Percentiles rank a stretch among this genome's conserved stretches.
phyloP scores from a whole-genome alignment of 805 yeast genomes.

The Lipomyces orientalis region DNA sequence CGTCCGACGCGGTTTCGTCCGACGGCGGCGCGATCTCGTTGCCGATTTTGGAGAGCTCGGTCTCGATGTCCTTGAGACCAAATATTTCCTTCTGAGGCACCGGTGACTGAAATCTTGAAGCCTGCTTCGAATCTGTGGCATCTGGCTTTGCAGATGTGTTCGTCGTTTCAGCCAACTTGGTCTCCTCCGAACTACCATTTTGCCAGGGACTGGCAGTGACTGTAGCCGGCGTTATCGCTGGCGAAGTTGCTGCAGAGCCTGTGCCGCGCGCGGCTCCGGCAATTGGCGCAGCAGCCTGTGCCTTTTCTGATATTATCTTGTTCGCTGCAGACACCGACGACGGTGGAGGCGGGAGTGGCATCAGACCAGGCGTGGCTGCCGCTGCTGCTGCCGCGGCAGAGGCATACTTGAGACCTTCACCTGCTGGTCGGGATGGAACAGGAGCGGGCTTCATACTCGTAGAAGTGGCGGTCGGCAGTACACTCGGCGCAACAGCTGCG shows the following conservation, averaged over 20 bases:
- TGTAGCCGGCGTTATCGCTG: constrained; percentile 27
- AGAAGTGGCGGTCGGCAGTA: constrained; percentile 24
- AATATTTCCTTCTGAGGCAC: constrained; percentile 15
- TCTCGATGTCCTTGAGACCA: constrained; percentile 29
- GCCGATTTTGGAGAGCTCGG: constrained; percentile 20
- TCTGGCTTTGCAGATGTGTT: neutral
- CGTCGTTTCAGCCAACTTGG: neutral
- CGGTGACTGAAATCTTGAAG: constrained; percentile 5
- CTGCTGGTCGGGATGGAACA: constrained; percentile 58
- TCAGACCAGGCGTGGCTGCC: constrained; percentile 37
- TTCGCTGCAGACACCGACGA: constrained; percentile 35
- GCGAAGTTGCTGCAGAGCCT: constrained; percentile 32
- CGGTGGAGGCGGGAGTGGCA: constrained; percentile 39
- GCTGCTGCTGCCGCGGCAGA: constrained; percentile 45
- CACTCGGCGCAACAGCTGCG: constrained; percentile 31
- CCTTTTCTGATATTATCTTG: constrained; percentile 34
- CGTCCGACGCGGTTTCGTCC: constrained; percentile 33
- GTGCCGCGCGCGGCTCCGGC: constrained; percentile 26
- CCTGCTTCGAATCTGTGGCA: neutral
- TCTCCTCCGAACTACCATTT: constrained; percentile 9
- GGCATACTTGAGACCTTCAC: constrained; percentile 57
- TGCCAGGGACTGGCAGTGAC: constrained; percentile 36
- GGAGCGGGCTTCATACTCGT: constrained; percentile 56
- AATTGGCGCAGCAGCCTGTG: constrained; percentile 33
- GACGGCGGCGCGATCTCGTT: constrained; percentile 28